Base-by-base conservation (phyloP, 2,329 filamentous ascomycete species). In the Nigrograna mackinnonii region DNA sequence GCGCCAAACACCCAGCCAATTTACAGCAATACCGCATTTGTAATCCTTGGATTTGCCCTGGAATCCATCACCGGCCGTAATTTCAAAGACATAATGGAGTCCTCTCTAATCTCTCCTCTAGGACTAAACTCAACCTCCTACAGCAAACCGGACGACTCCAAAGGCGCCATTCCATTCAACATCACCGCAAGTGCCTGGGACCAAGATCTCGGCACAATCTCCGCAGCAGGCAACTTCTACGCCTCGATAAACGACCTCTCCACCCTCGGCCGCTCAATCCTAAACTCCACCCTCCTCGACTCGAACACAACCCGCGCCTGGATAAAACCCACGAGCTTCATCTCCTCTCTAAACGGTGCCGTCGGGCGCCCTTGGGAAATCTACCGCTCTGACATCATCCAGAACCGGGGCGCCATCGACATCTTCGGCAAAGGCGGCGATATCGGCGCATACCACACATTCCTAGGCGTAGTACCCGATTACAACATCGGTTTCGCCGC, bases 11-110 rank as follows among this genome's bases (percentile, higher is more conserved):
- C 69, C 0, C 71, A 64, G 3, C 75, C 78, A 0, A 62, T 69
- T 3, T 82, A 82, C 54, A 75, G 76, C 20, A 79, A 80, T 48
- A 59, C 71, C 3, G 76, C 67, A 1, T 74, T 75, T 16, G 58
- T 69, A 1, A 43, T 78, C 2, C 66, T 79, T 1, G 74, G 73
- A 2, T 58, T 73, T 1, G 72, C 73, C 0, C 60, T 80, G 1
- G 73, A 78, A 44, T 67, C 66, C 5, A 65, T 74, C 0, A 74
- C 72, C 0, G 69, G 71, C 4, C 67, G 66, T 35, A 49, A 68
- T 0, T 71, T 73, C 14, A 56, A 61, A 1, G 59, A 75, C 2
- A 59, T 76, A 3, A 62, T 72, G 9, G 54, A 68, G n/a, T 49
- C 69, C 1, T 55, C 55, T 11, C 69, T 82, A 28, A 67, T 75